Percentiles rank a stretch among this genome's conserved stretches.
Evolutionary conservation across 192 early-diverging fungal genomes (phyloP).

Genomic region (Coemansia sp.): DNA sequence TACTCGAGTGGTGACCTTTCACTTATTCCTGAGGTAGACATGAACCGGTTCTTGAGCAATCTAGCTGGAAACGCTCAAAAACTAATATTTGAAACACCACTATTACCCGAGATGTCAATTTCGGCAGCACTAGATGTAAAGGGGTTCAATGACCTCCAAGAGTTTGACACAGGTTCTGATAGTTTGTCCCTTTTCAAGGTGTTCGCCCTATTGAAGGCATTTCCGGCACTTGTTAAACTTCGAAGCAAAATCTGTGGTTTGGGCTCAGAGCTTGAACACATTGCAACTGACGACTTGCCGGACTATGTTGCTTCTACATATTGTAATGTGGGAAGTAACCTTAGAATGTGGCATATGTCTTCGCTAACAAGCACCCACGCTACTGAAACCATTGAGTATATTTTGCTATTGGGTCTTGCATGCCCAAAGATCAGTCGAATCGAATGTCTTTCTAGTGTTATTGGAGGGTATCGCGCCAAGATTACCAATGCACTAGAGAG

Average conservation of each 20-base stretch:
- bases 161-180: neutral
- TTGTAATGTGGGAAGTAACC: neutral
- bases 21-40: neutral
- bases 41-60: neutral
- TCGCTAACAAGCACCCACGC: neutral
- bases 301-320: neutral
- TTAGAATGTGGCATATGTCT: neutral
- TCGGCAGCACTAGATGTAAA: neutral
- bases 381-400: neutral
- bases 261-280: slow-evolving; percentile 1
- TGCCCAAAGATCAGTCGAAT: neutral
- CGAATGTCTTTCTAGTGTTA: neutral
- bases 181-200: neutral
- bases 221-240: neutral
- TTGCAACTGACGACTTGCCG: neutral
- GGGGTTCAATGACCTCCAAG: neutral
- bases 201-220: neutral
- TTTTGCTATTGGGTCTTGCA: neutral
- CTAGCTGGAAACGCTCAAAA: neutral
- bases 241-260: neutral
- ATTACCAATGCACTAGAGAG: neutral
- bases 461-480: neutral
- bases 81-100: neutral
- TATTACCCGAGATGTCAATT: neutral
- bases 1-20: neutral